Evolutionary conservation across 164 flowering plant genomes (phyloP), one percentile per base, ranked within the genome.

Genomic region (Sextonia rubra): DNA sequence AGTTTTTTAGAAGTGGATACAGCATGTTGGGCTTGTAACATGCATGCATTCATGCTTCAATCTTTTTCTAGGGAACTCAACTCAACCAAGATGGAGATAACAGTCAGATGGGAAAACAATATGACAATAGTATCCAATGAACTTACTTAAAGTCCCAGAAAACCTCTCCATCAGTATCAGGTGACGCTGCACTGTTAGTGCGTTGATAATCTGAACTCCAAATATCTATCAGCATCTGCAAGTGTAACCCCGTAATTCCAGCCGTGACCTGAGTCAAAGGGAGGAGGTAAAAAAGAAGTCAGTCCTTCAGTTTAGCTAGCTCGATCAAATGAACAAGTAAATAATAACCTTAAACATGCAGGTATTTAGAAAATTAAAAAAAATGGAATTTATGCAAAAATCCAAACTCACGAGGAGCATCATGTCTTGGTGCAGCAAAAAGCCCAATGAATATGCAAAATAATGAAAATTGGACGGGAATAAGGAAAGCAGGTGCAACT

Each of bases 401-500:
- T 25, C 47, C 6, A 55, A 27, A 72, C 88, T 85, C 70, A 91
- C 99, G 73, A 73, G 80, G 77, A 69, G 98, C 97, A 14, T 86
- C 3, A 76, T 88, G 84, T 70, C 84, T 83, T 82, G 80, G 80
- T 47, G 98, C 88, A 73, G 76, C 22, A 78, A 85, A 73, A 22
- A 91, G 78, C 71, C 99, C 99, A 73, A 87, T 64, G 75, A 87
- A 90, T 78, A 95, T 95, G 88, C 94, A 95, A 72, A 89, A 78
- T 44, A 95, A 20, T 12, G 99, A 95, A 80, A 95, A 79, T 27
- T 91, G 56, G 69, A 93, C 99, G n/a, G 99, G 97, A 72, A 95
- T 73, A 32, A 95, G 93, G 79, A 95, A 95, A 75, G 98, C 92
- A 69, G 98, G 99, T 30, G 99, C 99, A 77, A 95, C 99, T 58